A percentile compares a stretch with the other conserved stretches of the same genome.
These are phyloP conservation scores for Leucosporidium creatinivorum DNA, from an alignment of 768 basidiomycete genomes.

Conservation along the genomic window DNA sequence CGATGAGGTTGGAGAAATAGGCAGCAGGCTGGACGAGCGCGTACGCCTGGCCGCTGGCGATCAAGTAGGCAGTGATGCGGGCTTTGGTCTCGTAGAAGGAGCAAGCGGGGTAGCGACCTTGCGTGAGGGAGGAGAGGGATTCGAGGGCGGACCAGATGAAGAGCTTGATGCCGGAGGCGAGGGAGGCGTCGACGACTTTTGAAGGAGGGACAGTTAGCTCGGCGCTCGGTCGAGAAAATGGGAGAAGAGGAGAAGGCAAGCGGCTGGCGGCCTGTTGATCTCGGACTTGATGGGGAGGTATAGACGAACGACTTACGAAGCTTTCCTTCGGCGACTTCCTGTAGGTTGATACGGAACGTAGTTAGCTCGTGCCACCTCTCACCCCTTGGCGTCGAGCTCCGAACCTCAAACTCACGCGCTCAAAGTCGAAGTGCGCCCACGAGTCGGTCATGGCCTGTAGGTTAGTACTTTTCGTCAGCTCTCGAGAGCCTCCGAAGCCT, in stretches of 20 bases:
- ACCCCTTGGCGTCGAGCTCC: no score
- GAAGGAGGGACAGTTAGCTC: no score
- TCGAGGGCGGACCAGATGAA: constrained; percentile 25
- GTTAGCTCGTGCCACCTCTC: no score
- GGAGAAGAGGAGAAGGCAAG: no score
- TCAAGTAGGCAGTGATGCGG: background rate
- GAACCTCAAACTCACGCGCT: constrained; percentile 22
- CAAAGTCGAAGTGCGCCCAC: constrained; percentile 21
- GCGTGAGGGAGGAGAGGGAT: background rate
- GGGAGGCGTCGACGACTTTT: constrained; percentile 25
- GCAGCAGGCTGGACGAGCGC: background rate
- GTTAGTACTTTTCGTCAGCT: no score
- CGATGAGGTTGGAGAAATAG: background rate
- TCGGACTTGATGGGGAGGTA: no score
- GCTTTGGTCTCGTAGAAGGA: constrained; percentile 14
- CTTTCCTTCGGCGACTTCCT: constrained; percentile 26
- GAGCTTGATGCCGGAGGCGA: constrained; percentile 22
- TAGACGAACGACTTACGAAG: background rate
- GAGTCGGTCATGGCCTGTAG: constrained; percentile 26
- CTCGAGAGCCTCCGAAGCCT: no score
- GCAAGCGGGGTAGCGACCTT: constrained; percentile 5
- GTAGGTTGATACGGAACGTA: no score
- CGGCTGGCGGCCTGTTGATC: no score
- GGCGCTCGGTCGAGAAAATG: no score
- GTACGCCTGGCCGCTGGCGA: background rate